phyloP scores from a whole-genome alignment of 2,329 filamentous ascomycete genomes.

The Colletotrichum aenigma region DNA sequence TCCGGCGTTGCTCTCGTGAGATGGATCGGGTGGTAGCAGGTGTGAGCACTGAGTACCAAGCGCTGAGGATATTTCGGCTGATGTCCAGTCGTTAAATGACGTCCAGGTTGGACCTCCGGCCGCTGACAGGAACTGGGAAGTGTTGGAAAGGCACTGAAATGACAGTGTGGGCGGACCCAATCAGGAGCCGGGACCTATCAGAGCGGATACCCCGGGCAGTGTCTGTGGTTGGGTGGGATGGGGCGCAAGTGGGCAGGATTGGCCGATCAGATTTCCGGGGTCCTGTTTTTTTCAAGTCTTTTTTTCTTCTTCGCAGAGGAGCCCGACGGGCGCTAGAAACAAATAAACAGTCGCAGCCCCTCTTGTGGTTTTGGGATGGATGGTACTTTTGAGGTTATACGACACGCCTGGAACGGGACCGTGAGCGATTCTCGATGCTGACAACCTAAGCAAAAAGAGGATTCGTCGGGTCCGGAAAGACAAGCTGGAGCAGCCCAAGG shows the following conservation, averaged over 20 bases:
- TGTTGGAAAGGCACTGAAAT: conserved; percentile 16
- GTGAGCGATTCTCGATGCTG: not conserved
- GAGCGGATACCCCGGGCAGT: conserved; percentile 19
- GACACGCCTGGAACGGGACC: not conserved
- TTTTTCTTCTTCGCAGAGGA: not conserved
- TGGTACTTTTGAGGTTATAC: not conserved
- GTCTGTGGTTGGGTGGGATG: conserved; percentile 18
- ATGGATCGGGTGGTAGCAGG: conserved; percentile 4
- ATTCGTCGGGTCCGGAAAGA: not conserved
- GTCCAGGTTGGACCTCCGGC: conserved; percentile 8
- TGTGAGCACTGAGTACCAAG: not conserved
- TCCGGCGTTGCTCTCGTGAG: not conserved
- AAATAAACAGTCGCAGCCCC: not conserved
- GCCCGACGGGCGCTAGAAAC: not conserved
- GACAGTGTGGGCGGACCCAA: conserved; percentile 16
- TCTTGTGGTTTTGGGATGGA: not conserved
- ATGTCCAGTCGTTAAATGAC: conserved; percentile 21
- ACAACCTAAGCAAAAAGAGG: not conserved
- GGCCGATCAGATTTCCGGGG: conserved; percentile 19
- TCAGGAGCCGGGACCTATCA: conserved; percentile 18
- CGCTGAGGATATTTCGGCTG: conserved; percentile 15
- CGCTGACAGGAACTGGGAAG: conserved; percentile 19
- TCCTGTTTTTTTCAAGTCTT: conserved; percentile 5
- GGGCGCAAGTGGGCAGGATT: conserved; percentile 11
- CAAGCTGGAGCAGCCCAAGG: not conserved